Evolutionary conservation across 139 green algal genomes (phyloP).

Genomic region (Edaphochlamys debaryana): DNA sequence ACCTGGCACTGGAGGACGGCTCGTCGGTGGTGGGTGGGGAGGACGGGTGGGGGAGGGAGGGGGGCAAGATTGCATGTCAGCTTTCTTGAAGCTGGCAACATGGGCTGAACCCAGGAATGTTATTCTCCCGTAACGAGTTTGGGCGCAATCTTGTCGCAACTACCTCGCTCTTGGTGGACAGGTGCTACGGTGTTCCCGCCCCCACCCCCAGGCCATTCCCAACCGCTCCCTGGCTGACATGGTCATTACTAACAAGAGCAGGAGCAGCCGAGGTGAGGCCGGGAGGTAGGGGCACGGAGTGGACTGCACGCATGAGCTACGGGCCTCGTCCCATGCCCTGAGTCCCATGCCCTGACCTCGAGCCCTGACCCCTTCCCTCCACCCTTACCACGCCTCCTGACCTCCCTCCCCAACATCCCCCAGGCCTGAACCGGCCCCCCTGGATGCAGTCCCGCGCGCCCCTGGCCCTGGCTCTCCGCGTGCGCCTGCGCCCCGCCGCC

Average conservation of each 20-base stretch:
- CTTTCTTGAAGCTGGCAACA: too few relatives aligned
- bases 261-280: slow-evolving; percentile 8
- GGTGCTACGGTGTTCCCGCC: too few relatives aligned
- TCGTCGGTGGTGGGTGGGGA: too few relatives aligned
- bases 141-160: too few relatives aligned
- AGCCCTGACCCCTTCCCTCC: neutral
- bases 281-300: neutral
- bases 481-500: slow-evolving; percentile 2
- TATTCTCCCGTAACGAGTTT: too few relatives aligned
- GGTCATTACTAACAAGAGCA: slow-evolving; percentile 20
- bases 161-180: too few relatives aligned
- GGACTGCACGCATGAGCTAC: neutral
- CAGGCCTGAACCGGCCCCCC: slow-evolving; percentile 25
- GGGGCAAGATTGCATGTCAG: too few relatives aligned
- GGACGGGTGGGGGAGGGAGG: too few relatives aligned
- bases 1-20: slow-evolving; percentile 30
- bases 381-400: neutral
- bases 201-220: slow-evolving; percentile 30
- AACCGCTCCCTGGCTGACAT: slow-evolving; percentile 14
- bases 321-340: neutral
- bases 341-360: neutral
- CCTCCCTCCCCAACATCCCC: neutral
- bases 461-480: slow-evolving; percentile 4
- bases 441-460: slow-evolving; percentile 19
- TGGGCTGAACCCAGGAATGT: too few relatives aligned